These are phyloP conservation scores for Sporothrix pallida DNA, from an alignment of 2,329 filamentous ascomycete species.

Conservation along the genomic window DNA sequence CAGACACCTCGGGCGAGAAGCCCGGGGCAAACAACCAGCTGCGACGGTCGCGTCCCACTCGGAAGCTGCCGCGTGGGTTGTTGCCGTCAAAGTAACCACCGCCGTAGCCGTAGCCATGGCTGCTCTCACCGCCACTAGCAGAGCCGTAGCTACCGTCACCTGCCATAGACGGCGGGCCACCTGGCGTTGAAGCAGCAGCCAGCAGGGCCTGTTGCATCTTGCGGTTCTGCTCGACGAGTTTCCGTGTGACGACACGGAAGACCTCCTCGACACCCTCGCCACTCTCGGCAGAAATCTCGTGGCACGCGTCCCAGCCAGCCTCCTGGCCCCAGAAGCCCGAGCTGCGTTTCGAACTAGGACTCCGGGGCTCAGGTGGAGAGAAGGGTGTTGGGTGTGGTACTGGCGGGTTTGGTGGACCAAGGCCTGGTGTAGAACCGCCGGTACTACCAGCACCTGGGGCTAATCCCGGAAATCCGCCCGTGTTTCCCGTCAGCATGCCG, in stretches of 20 bases:
- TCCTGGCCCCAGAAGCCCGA: constrained; percentile 90
- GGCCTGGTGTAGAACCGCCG: constrained; percentile 26
- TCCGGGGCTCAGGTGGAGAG: constrained; percentile 57
- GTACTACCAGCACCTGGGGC: not conserved
- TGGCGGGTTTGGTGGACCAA: constrained; percentile 35
- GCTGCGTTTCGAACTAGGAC: constrained; percentile 68
- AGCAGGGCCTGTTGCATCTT: constrained; percentile 66
- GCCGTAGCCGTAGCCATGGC: constrained; percentile 36
- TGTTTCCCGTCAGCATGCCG: constrained; percentile 35
- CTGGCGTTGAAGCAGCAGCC: constrained; percentile 59
- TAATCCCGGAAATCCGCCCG: constrained; percentile 2
- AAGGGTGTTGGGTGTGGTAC: constrained; percentile 31
- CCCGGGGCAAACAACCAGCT: constrained; percentile 65
- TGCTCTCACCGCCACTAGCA: constrained; percentile 30
- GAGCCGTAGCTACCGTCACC: constrained; percentile 34
- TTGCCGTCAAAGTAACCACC: constrained; percentile 57
- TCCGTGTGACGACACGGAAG: constrained; percentile 72
- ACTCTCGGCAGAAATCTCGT: constrained; percentile 93
- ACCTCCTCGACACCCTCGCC: constrained; percentile 97
- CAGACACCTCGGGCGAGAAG: constrained; percentile 58
- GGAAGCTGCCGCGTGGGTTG: constrained; percentile 59
- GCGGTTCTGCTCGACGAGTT: constrained; percentile 68
- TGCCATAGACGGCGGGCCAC: constrained; percentile 44
- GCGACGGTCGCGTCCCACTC: constrained; percentile 62
- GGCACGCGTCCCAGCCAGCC: constrained; percentile 94